Base-by-base conservation (phyloP, 192 early-diverging fungal genomes). In the Cetraspora pellucida region DNA sequence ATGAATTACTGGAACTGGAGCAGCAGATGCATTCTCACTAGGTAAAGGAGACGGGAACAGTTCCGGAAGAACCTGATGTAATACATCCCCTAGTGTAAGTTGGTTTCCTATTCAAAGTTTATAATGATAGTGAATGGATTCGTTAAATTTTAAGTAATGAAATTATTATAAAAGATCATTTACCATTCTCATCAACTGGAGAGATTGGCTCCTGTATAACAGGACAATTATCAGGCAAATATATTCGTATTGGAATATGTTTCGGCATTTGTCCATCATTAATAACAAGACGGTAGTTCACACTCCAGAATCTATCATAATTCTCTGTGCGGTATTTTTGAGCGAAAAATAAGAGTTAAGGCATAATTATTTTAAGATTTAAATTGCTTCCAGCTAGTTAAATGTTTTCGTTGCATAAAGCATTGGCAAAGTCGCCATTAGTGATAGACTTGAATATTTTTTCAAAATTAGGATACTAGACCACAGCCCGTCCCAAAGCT, bases 401-500 rank as follows among this genome's bases (percentile, higher is more conserved):
- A 37, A 37, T 37, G 7, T 37, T 37, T 7, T 37, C 7, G 31
- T 37, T 37, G 37, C 7, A 37, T 37, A 37, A 37, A 37, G n/a
- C 37, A 37, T 37, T 37, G 37, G 7, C 17, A 47, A 47, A 45
- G 43, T 25, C 14, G 43, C n/a, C n/a, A n/a, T n/a, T n/a, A n/a
- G n/a, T n/a, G n/a, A n/a, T n/a, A n/a, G n/a, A n/a, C n/a, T 70
- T 21, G 50, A 11, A 21, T 21, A 3, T 25, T 16, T 30, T 50
- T 27, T 25, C 23, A 25, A n/a, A 58, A 37, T 43, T 45, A 59
- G 72, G 72, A 74, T 87, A 90, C 90, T 87, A 63, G 85, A 80
- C 37, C 72, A 85, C 37, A 95, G 55, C 1, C 92, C 87, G 49
- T 93, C 89, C 91, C 93, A 92, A 65, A 97, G 79, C 58, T 90